These are phyloP conservation scores for Nematocida parisii DNA, from an alignment of 371 early-diverging fungal species.

Conservation along the genomic window DNA sequence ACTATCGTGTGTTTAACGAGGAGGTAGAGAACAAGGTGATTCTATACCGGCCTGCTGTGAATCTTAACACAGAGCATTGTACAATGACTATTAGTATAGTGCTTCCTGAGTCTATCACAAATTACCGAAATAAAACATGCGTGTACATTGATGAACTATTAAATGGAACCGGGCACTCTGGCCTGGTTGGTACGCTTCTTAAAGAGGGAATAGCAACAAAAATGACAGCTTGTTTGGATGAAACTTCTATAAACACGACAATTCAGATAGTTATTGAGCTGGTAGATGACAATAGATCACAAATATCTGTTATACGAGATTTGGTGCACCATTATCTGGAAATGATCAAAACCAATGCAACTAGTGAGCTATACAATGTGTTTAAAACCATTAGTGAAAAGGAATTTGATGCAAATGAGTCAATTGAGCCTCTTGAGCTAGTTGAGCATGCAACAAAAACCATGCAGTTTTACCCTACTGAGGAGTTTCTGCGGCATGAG, in stretches of 20 bases:
- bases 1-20: conserved; percentile 30
- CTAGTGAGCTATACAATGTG: conserved; percentile 48
- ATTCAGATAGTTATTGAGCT: conserved; percentile 54
- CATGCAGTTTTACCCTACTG: conserved; percentile 61
- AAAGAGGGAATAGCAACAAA: conserved; percentile 48
- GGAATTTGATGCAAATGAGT: conserved; percentile 58
- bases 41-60: conserved; percentile 53
- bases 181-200: conserved; percentile 57
- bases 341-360: conserved; percentile 11
- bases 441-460: conserved; percentile 32
- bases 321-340: conserved; percentile 47
- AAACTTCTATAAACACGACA: conserved; percentile 38
- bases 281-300: conserved; percentile 31
- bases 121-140: conserved; percentile 56
- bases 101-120: conserved; percentile 34
- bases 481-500: conserved; percentile 56
- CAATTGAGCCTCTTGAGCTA: conserved; percentile 59
- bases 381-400: conserved; percentile 32
- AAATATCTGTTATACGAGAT: conserved; percentile 16
- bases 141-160: conserved; percentile 55
- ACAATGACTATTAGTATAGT: conserved; percentile 45
- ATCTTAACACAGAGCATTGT: conserved; percentile 28
- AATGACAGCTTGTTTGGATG: conserved; percentile 15
- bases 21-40: conserved; percentile 54
- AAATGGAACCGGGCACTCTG: conserved; percentile 37